Conservation (phyloP, 2,329 filamentous ascomycete species). For the Ascomycota sp. region DNA sequence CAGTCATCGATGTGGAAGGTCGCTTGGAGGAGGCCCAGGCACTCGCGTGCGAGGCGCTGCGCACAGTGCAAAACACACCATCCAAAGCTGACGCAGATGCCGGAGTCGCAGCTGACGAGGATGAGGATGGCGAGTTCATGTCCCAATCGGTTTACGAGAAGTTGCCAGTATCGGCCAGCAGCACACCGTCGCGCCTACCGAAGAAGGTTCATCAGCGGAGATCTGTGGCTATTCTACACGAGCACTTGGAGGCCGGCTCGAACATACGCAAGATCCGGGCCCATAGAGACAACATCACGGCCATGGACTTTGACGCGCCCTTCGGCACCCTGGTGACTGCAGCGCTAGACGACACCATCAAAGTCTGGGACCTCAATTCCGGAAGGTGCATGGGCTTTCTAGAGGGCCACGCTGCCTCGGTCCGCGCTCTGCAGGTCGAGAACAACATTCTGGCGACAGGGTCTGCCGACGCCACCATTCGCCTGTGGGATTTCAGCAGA, state of each 20-base stretch:
- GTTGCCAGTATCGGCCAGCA: slow-evolving; percentile 38
- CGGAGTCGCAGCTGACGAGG: slow-evolving; percentile 26
- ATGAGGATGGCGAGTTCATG: slow-evolving; percentile 52
- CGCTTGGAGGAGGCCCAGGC: slow-evolving; percentile 41
- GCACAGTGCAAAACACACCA: slow-evolving; percentile 29
- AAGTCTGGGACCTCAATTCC: slow-evolving; percentile 90
- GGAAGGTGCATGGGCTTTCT: slow-evolving; percentile 80
- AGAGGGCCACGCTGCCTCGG: slow-evolving; percentile 87
- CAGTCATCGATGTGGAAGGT: slow-evolving; percentile 42
- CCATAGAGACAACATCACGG: slow-evolving; percentile 72
- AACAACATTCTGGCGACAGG: slow-evolving; percentile 92
- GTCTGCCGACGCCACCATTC: slow-evolving; percentile 83
- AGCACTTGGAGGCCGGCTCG: slow-evolving; percentile 81
- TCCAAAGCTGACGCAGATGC: slow-evolving; percentile 30
- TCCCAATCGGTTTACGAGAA: slow-evolving; percentile 96
- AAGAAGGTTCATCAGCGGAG: slow-evolving; percentile 44
- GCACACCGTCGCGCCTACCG: slow-evolving; percentile 25
- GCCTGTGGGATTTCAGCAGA: slow-evolving; percentile 83
- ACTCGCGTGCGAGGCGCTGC: slow-evolving; percentile 36
- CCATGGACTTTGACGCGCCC: slow-evolving; percentile 89
- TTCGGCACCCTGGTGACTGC: slow-evolving; percentile 91
- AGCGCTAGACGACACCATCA: slow-evolving; percentile 78
- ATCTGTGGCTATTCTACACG: slow-evolving; percentile 87
- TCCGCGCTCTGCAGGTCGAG: slow-evolving; percentile 78
- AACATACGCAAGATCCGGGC: slow-evolving; percentile 75